A percentile compares a stretch with the other conserved stretches of the same genome.
phyloP scores from a whole-genome alignment of 2,329 filamentous ascomycete species.

The Cladosporium cucumerinum region DNA sequence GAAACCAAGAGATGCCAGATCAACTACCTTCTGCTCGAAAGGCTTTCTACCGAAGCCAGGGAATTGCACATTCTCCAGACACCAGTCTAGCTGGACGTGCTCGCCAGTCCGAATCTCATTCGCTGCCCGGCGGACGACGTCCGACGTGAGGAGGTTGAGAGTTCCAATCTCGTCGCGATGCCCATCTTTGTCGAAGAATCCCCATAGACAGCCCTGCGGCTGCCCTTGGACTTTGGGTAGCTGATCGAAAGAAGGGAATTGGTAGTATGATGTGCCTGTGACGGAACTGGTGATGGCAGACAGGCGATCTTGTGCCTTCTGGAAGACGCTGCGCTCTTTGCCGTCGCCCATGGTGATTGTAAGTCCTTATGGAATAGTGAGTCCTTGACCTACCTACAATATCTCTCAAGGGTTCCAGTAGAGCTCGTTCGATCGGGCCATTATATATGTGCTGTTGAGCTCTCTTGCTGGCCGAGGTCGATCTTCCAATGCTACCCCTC shows the following conservation, averaged over 20 bases:
- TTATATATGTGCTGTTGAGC: not conserved
- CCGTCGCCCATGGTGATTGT: slow-evolving; percentile 20
- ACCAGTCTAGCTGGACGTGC: slow-evolving; percentile 54
- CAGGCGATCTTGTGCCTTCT: slow-evolving; percentile 25
- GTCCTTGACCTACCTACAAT: not conserved
- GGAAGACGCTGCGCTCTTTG: slow-evolving; percentile 22
- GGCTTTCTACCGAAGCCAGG: slow-evolving; percentile 30
- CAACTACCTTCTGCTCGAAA: slow-evolving; percentile 31
- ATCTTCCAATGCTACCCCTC: slow-evolving; percentile 6
- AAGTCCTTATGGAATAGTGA: not conserved
- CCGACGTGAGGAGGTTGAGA: slow-evolving; percentile 52
- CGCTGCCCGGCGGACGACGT: slow-evolving; percentile 39
- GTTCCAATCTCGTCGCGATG: slow-evolving; percentile 52
- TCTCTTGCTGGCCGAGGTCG: slow-evolving; percentile 8
- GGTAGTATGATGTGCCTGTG: slow-evolving; percentile 8
- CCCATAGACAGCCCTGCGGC: slow-evolving; percentile 39
- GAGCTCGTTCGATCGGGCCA: not conserved
- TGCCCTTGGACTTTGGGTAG: slow-evolving; percentile 25
- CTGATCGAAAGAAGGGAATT: slow-evolving; percentile 26
- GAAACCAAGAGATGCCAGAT: slow-evolving; percentile 20
- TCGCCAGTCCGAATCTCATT: slow-evolving; percentile 48
- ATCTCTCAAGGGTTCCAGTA: not conserved
- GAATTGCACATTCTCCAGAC: slow-evolving; percentile 31
- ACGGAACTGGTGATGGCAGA: slow-evolving; percentile 23
- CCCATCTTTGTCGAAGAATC: slow-evolving; percentile 51